Evolutionary conservation across 176 grass and related monocot genomes (phyloP).

Genomic region (Musa itinerans): DNA sequence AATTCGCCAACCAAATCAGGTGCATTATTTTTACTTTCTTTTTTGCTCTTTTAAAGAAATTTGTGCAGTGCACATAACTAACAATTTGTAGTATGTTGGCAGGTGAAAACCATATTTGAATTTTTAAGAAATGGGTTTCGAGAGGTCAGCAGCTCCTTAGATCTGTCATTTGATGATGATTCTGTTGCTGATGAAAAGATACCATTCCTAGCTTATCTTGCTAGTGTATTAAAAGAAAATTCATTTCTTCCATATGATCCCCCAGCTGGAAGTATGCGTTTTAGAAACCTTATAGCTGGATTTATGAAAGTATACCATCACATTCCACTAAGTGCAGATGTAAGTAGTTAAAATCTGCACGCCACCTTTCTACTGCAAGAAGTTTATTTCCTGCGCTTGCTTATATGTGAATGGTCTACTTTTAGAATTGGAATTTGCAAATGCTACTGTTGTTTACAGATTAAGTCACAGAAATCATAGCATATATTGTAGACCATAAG

Average conservation of each 20-base stretch:
- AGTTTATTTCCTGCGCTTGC: neutral
- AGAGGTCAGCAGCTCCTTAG: constrained; percentile 88
- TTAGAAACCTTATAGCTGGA: constrained; percentile 75
- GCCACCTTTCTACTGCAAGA: neutral
- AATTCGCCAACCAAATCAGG: constrained; percentile 91
- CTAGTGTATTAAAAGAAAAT: constrained; percentile 71
- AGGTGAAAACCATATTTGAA: constrained; percentile 98
- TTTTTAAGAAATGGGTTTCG: constrained; percentile 89
- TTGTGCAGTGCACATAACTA: neutral
- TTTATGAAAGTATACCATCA: constrained; percentile 99
- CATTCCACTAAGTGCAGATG: constrained; percentile 75
- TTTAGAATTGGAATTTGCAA: neutral
- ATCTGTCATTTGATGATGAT: constrained; percentile 90
- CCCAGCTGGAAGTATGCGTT: constrained; percentile 74
- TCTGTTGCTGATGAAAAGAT: constrained; percentile 99
- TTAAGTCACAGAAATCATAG: neutral
- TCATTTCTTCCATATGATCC: constrained; percentile 79
- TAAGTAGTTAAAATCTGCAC: constrained; percentile 26
- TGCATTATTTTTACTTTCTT: constrained; percentile 20
- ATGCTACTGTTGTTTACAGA: neutral
- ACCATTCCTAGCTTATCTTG: constrained; percentile 87
- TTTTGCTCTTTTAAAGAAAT: constrained; percentile 11
- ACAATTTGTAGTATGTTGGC: constrained; percentile 17
- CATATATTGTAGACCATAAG: too few species aligned
- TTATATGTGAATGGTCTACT: neutral